phyloP scores from a whole-genome alignment of 805 yeast genomes.

The Kuraishia ogatae region DNA sequence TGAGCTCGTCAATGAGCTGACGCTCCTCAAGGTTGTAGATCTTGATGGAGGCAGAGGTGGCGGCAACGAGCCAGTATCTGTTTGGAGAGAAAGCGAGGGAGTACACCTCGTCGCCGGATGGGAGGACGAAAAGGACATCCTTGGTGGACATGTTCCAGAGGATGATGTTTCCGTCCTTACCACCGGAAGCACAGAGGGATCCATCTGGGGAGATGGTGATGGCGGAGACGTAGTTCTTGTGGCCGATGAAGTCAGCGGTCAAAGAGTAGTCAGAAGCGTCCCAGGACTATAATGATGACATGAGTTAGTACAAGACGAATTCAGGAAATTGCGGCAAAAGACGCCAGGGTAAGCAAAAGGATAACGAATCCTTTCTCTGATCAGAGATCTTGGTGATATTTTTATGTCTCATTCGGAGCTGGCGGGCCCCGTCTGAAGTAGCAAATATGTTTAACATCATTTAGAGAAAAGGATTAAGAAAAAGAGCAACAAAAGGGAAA shows the following conservation, averaged over 20 bases:
- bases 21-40: conserved; percentile 96
- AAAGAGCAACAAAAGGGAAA: conserved; percentile 9
- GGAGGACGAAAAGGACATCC: conserved; percentile 84
- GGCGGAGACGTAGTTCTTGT: conserved; percentile 97
- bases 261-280: conserved; percentile 76
- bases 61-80: conserved; percentile 99
- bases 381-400: conserved; percentile 99
- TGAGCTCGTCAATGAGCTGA: conserved; percentile 90
- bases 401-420: conserved; percentile 88
- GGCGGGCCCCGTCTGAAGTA: conserved; percentile 86
- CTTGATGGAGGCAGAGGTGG: conserved; percentile 96
- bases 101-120: conserved; percentile 93
- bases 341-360: not conserved
- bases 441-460: conserved; percentile 93
- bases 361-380: conserved; percentile 13
- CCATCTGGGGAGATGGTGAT: conserved; percentile 99
- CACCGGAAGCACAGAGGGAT: conserved; percentile 98
- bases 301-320: conserved; percentile 3
- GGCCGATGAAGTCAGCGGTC: conserved; percentile 96
- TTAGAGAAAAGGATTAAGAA: conserved; percentile 20
- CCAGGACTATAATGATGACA: conserved; percentile 63
- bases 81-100: conserved; percentile 99
- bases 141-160: conserved; percentile 93
- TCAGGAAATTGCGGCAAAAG: not conserved
- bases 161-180: conserved; percentile 98